Conservation (phyloP, 306 rosid genomes). For the Mucuna pruriens region DNA sequence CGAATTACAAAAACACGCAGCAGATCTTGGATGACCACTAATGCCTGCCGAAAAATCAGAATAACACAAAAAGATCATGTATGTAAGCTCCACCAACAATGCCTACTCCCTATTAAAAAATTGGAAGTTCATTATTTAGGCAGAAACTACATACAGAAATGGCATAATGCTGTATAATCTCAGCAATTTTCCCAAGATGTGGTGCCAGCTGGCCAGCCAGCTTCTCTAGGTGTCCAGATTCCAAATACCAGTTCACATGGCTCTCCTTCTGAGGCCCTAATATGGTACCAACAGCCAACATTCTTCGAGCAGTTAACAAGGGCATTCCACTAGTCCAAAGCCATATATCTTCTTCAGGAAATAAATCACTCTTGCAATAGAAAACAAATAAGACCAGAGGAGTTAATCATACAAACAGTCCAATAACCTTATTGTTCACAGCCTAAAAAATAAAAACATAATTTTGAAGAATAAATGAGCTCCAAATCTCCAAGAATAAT, state of each 20-base stretch:
- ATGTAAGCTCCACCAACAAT: constrained; percentile 28
- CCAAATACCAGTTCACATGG: constrained; percentile 88
- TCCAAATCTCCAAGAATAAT: neutral
- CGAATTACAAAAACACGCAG: constrained; percentile 84
- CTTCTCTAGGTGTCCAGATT: constrained; percentile 75
- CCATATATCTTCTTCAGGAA: constrained; percentile 94
- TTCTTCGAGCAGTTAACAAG: constrained; percentile 81
- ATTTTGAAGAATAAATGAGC: neutral
- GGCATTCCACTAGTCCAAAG: constrained; percentile 93
- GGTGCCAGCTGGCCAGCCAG: constrained; percentile 72
- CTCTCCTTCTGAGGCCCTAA: constrained; percentile 85
- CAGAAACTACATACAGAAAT: constrained; percentile 77
- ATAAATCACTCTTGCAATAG: constrained; percentile 82
- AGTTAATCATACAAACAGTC: constrained; percentile 34
- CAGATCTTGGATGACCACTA: constrained; percentile 88
- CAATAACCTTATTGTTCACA: constrained; percentile 29
- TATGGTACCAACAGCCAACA: constrained; percentile 80
- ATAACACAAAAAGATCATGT: constrained; percentile 11
- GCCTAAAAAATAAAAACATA: neutral
- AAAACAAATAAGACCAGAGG: constrained; percentile 21
- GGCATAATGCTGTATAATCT: constrained; percentile 87
- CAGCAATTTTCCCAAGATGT: constrained; percentile 83
- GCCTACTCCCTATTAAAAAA: constrained; percentile 24
- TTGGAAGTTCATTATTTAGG: constrained; percentile 24
- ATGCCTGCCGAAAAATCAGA: constrained; percentile 59